Conservation (phyloP, 2,329 filamentous ascomycete genomes). For the Stemphylium beticola region DNA sequence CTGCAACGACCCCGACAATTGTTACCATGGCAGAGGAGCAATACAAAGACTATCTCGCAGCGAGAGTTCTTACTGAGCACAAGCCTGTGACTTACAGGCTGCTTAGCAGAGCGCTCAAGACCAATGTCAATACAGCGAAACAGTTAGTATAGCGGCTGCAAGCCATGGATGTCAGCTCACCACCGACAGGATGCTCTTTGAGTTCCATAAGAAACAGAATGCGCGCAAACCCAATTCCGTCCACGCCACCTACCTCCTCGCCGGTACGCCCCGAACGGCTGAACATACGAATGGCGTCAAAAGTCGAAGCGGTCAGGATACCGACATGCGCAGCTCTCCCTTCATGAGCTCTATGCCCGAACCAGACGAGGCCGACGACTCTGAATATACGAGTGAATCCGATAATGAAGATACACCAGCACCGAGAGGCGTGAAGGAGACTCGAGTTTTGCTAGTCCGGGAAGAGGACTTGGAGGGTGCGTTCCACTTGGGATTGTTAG, state of each 20-base stretch:
- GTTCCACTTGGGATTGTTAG: conserved; percentile 15
- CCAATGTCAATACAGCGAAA: conserved; percentile 88
- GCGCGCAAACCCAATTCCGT: conserved; percentile 73
- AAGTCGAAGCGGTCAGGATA: conserved; percentile 65
- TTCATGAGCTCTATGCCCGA: conserved; percentile 71
- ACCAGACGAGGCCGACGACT: conserved; percentile 38
- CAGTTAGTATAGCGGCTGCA: conserved; percentile 63
- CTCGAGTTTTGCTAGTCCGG: conserved; percentile 69
- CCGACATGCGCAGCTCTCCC: conserved; percentile 69
- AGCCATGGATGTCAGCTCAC: conserved; percentile 22
- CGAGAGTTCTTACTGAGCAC: conserved; percentile 76
- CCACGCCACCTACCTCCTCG: conserved; percentile 92
- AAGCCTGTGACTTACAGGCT: conserved; percentile 83
- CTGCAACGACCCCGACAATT: conserved; percentile 3
- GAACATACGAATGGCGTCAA: conserved; percentile 48
- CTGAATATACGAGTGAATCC: conserved; percentile 21
- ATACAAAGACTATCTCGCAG: conserved; percentile 75
- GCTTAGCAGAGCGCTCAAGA: conserved; percentile 79
- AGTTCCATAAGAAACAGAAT: conserved; percentile 83
- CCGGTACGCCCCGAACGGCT: conserved; percentile 64
- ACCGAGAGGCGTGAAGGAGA: conserved; percentile 53
- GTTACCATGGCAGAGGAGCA: conserved; percentile 59
- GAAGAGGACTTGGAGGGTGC: conserved; percentile 76
- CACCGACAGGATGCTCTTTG: conserved; percentile 74
- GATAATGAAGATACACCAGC: conserved; percentile 52